These are phyloP conservation scores for Leucocoprinus leucothites DNA, from an alignment of 768 basidiomycete genomes.

Conservation along the genomic window DNA sequence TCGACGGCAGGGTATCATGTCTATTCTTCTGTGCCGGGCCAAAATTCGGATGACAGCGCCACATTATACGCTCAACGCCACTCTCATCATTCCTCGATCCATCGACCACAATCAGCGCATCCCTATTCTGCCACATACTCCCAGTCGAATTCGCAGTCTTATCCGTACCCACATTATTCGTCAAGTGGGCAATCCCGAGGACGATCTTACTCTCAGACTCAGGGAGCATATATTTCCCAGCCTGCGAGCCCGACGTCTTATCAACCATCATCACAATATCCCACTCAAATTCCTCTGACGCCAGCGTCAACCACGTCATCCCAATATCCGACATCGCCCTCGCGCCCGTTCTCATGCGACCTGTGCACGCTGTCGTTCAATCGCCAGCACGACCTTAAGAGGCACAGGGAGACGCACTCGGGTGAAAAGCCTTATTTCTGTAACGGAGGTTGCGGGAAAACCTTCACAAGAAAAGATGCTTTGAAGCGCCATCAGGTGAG, in stretches of 20 bases:
- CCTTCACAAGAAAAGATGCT: slow-evolving; percentile 84
- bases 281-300: slow-evolving; percentile 33
- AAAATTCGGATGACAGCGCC: slow-evolving; percentile 4
- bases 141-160: slow-evolving; percentile 33
- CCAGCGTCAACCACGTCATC: slow-evolving; percentile 27
- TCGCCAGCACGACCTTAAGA: slow-evolving; percentile 81
- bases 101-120: slow-evolving; percentile 29
- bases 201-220: slow-evolving; percentile 42
- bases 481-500: slow-evolving; percentile 79
- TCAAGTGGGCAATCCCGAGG: slow-evolving; percentile 30
- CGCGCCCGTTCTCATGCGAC: slow-evolving; percentile 64
- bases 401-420: slow-evolving; percentile 81
- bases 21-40: slow-evolving; percentile 18
- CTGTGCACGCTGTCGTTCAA: slow-evolving; percentile 82
- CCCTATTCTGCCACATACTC: slow-evolving; percentile 31
- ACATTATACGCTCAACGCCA: slow-evolving; percentile 11
- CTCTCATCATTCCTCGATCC: slow-evolving; percentile 20
- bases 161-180: slow-evolving; percentile 31
- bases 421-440: slow-evolving; percentile 84
- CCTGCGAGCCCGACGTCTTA: slow-evolving; percentile 18
- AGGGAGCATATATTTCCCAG: slow-evolving; percentile 12
- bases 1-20: slow-evolving; percentile 20
- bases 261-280: slow-evolving; percentile 24
- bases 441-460: slow-evolving; percentile 83
- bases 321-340: slow-evolving; percentile 55